phyloP scores from a whole-genome alignment of 345 rosid genomes.

The Populus deltoides region DNA sequence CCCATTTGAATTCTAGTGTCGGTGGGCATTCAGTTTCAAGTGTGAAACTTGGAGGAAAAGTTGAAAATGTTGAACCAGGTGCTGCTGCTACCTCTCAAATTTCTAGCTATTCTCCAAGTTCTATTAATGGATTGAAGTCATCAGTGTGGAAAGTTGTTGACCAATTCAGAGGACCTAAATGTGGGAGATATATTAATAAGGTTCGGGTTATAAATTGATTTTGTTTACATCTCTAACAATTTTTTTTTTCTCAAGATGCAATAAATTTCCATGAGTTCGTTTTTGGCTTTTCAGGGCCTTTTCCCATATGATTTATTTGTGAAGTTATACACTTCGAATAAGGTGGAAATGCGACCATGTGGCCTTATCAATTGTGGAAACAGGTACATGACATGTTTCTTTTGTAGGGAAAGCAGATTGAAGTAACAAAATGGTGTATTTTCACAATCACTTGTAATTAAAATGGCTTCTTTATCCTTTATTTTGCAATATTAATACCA shows the following conservation, averaged over 20 bases:
- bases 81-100: conserved; percentile 26
- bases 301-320: conserved; percentile 78
- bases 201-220: conserved; percentile 32
- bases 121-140: conserved; percentile 49
- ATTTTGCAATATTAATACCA: neutral
- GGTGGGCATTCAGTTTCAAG: conserved; percentile 31
- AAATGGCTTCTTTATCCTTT: neutral
- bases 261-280: conserved; percentile 5
- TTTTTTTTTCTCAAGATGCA: neutral
- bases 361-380: conserved; percentile 91
- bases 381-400: conserved; percentile 44
- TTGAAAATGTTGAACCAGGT: conserved; percentile 30
- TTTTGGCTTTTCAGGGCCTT: conserved; percentile 52
- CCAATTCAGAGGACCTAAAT: conserved; percentile 57
- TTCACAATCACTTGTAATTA: neutral
- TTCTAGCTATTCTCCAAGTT: conserved; percentile 34
- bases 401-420: neutral
- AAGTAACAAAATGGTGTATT: conserved; percentile 7
- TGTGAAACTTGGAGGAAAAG: conserved; percentile 36
- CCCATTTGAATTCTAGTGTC: conserved; percentile 29
- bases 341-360: conserved; percentile 69
- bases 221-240: neutral
- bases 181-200: conserved; percentile 61
- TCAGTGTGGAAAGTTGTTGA: conserved; percentile 66
- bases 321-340: conserved; percentile 65